A percentile compares a stretch with the other conserved stretches of the same genome.
Evolutionary conservation across 2,329 filamentous ascomycete species (phyloP).

Genomic region (Aspergillus sergii): DNA sequence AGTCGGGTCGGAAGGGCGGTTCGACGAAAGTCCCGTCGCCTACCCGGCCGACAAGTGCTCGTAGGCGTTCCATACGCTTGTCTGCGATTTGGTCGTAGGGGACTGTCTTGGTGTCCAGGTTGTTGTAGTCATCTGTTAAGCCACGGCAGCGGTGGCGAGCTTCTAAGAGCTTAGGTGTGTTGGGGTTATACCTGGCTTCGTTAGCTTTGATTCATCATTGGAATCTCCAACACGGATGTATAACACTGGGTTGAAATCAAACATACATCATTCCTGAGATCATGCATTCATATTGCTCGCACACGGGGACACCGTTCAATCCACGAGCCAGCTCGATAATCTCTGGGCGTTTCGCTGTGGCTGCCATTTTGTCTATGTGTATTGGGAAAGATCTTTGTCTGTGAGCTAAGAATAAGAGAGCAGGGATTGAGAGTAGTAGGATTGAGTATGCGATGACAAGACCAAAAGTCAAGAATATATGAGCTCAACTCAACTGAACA

Average conservation of each 20-base stretch:
- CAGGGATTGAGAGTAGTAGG: not conserved
- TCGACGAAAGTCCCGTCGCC: constrained; percentile 35
- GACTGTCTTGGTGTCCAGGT: constrained; percentile 27
- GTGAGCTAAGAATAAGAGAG: not conserved
- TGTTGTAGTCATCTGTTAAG: constrained; percentile 32
- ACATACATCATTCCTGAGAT: constrained; percentile 40
- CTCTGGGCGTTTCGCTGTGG: constrained; percentile 30
- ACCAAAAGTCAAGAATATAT: not conserved
- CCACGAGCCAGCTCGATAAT: constrained; percentile 33
- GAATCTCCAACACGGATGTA: not conserved
- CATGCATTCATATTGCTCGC: constrained; percentile 41
- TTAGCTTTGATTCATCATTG: not conserved
- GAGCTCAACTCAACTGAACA: not conserved
- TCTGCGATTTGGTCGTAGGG: constrained; percentile 30
- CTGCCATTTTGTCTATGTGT: constrained; percentile 15
- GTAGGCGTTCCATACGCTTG: constrained; percentile 28
- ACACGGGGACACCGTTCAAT: constrained; percentile 29
- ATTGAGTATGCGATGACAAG: not conserved
- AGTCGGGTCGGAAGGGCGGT: constrained; percentile 35
- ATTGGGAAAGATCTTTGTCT: not conserved
- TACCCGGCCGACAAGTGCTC: constrained; percentile 30
- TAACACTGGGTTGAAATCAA: not conserved
- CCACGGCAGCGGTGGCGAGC: constrained; percentile 33
- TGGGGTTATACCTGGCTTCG: constrained; percentile 32
- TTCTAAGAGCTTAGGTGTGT: constrained; percentile 27